Percentiles rank a stretch among this genome's conserved stretches.
These are phyloP conservation scores for Leccinum ponderosum DNA, from an alignment of 1,284 basidiomycete genomes.

Conservation along the genomic window DNA sequence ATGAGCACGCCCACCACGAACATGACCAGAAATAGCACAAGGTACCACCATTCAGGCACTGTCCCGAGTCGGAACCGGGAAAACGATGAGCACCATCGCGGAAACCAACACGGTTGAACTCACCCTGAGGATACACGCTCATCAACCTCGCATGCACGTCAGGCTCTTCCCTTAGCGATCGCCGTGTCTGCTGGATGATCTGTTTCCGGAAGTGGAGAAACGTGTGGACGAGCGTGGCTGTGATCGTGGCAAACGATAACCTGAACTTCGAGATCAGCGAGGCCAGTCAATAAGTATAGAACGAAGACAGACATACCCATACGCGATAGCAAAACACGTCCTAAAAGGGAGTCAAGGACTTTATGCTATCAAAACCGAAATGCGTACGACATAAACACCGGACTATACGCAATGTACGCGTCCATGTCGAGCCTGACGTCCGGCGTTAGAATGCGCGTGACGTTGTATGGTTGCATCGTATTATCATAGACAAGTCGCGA, in stretches of 20 bases:
- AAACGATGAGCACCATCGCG: slow-evolving; percentile 26
- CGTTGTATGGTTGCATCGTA: slow-evolving; percentile 56
- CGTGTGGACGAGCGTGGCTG: slow-evolving; percentile 68
- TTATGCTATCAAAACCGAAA: neutral
- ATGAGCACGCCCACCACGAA: slow-evolving; percentile 57
- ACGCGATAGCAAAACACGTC: slow-evolving; percentile 50
- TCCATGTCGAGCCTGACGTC: slow-evolving; percentile 49
- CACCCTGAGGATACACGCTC: slow-evolving; percentile 69
- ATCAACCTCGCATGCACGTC: slow-evolving; percentile 78
- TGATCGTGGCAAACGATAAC: slow-evolving; percentile 62
- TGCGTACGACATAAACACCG: slow-evolving; percentile 58
- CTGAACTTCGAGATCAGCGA: slow-evolving; percentile 12
- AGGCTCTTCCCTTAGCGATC: slow-evolving; percentile 61
- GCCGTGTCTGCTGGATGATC: slow-evolving; percentile 54
- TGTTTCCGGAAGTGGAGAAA: slow-evolving; percentile 68
- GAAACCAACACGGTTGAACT: slow-evolving; percentile 28
- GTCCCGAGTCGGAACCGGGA: neutral
- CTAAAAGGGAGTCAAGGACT: neutral
- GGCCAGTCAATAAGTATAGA: neutral
- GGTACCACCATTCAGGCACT: slow-evolving; percentile 38
- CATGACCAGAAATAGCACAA: slow-evolving; percentile 38
- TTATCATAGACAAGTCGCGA: slow-evolving; percentile 43
- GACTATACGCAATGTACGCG: slow-evolving; percentile 68
- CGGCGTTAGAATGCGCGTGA: slow-evolving; percentile 51
- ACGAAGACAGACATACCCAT: slow-evolving; percentile 28